Conservation (phyloP, 305 asterid genomes). For the Fraxinus dipetala region DNA sequence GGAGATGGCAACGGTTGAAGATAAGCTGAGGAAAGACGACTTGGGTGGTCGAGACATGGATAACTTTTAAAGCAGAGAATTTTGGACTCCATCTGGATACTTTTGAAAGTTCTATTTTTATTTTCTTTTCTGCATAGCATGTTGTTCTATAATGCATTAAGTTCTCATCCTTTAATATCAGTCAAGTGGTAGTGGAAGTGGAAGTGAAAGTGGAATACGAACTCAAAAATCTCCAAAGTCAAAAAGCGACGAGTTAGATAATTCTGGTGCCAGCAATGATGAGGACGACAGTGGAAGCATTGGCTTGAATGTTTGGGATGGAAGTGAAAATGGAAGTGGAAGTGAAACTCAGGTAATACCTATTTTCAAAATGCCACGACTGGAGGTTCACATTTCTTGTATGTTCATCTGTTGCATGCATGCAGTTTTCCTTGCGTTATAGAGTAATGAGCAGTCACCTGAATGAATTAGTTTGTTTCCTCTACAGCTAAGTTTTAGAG, state of each 20-base stretch:
- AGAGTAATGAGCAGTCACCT: background rate
- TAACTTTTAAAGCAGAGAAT: background rate
- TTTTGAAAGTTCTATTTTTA: background rate
- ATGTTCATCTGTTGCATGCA: background rate
- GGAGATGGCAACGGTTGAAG: background rate
- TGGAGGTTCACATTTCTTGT: background rate
- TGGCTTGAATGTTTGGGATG: constrained; percentile 7
- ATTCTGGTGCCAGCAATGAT: constrained; percentile 8
- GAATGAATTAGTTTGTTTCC: background rate
- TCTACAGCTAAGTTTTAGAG: background rate
- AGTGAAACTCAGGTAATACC: constrained; percentile 8
- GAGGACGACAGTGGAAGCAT: constrained; percentile 7
- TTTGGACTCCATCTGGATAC: background rate
- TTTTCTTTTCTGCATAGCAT: background rate
- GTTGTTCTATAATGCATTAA: background rate
- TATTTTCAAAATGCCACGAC: background rate
- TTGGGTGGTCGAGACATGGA: background rate
- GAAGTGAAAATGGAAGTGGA: constrained; percentile 9
- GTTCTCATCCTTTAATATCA: constrained; percentile 9
- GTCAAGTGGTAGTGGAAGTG: constrained; percentile 8
- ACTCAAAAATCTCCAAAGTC: background rate
- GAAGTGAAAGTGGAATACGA: constrained; percentile 8
- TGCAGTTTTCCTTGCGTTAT: background rate
- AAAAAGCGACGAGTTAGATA: background rate
- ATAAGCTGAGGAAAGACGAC: background rate